phyloP scores from a whole-genome alignment of 345 rosid genomes.

The Eucalyptus erythrocorys region DNA sequence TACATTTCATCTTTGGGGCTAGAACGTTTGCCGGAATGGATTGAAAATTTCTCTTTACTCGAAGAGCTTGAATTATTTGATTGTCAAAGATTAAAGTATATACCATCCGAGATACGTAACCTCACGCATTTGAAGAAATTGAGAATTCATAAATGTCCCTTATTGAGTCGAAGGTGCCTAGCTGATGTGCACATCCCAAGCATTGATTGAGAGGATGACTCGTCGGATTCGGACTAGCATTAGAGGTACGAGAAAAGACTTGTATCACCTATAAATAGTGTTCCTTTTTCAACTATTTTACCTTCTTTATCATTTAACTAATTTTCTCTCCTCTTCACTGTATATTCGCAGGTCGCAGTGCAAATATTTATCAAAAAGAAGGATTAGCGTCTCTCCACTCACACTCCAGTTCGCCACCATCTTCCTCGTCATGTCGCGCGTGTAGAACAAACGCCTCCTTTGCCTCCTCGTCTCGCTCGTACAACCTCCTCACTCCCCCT shows the following conservation, averaged over 20 bases:
- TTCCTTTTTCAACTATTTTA: background rate
- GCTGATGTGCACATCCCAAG: background rate
- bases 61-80: background rate
- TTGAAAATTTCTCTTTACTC: background rate
- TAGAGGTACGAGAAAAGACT: background rate
- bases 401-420: constrained; percentile 14
- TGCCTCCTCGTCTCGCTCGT: constrained; percentile 13
- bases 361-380: background rate
- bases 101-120: background rate
- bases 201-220: background rate
- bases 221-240: background rate
- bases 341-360: background rate
- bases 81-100: rapidly evolving
- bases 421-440: constrained; percentile 1
- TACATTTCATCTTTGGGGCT: rapidly evolving
- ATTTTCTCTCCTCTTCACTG: background rate
- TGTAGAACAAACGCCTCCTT: constrained; percentile 2
- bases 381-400: constrained; percentile 8
- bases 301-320: background rate
- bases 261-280: background rate
- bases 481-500: too few species aligned
- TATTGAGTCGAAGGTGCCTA: background rate
- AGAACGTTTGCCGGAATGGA: background rate
- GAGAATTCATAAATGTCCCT: rapidly evolving
- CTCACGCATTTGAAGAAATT: background rate